phyloP scores from a whole-genome alignment of 2,329 filamentous ascomycete species.

The Phialophora verrucosa region DNA sequence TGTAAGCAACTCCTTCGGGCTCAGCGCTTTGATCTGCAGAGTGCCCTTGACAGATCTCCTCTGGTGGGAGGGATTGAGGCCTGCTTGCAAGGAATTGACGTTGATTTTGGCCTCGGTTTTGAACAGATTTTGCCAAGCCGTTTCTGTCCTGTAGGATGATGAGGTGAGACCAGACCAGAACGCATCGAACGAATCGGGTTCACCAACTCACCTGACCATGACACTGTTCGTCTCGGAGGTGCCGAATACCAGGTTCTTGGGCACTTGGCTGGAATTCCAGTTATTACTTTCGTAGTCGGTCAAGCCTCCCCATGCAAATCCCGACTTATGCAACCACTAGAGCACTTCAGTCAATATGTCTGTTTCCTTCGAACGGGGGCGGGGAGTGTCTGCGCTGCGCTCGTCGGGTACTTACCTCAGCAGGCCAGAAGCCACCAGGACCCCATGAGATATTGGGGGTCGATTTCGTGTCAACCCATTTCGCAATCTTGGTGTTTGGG shows the following conservation, averaged over 20 bases:
- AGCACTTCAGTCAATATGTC: neutral
- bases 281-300: neutral
- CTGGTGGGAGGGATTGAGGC: neutral
- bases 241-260: conserved; percentile 3
- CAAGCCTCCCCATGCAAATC: neutral
- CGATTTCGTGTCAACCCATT: neutral
- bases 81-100: neutral
- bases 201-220: neutral
- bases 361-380: neutral
- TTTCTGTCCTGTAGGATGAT: conserved; percentile 9
- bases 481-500: neutral
- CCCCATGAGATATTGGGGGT: neutral
- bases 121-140: conserved; percentile 6
- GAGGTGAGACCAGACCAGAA: neutral
- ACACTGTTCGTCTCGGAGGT: neutral
- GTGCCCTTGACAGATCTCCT: neutral
- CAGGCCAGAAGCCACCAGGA: neutral
- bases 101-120: neutral
- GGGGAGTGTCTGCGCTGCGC: neutral
- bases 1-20: neutral
- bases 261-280: neutral
- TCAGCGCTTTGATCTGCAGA: neutral
- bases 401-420: neutral
- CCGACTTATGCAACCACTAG: neutral
- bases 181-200: neutral